Evolutionary conservation across 2,329 filamentous ascomycete genomes (phyloP).

Genomic region (Sporothrix luriei): DNA sequence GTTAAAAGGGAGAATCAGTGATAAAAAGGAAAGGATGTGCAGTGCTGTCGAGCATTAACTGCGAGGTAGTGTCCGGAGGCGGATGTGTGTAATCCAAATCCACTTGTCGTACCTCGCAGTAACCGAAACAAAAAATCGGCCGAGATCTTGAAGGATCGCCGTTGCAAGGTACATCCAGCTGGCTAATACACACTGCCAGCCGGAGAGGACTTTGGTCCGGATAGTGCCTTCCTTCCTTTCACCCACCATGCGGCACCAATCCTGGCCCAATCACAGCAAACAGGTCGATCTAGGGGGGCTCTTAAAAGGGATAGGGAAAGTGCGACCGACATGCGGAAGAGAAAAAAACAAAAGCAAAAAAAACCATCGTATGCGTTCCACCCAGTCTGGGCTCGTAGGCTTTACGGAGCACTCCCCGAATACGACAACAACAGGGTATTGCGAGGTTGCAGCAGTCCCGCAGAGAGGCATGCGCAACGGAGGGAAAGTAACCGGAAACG

Average conservation of each 20-base stretch:
- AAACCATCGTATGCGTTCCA: not conserved
- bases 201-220: constrained; percentile 5
- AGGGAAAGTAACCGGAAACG: not conserved
- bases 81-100: constrained; percentile 19
- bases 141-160: constrained; percentile 28
- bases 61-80: not conserved
- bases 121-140: constrained; percentile 28
- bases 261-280: not conserved
- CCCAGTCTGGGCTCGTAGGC: constrained; percentile 11
- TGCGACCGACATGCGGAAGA: not conserved
- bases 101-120: not conserved
- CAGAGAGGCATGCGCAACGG: not conserved
- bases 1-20: constrained; percentile 16
- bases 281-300: not conserved
- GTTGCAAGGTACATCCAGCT: constrained; percentile 22
- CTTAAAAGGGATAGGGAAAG: constrained; percentile 8
- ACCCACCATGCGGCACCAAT: not conserved
- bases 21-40: constrained; percentile 28
- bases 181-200: not conserved
- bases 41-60: not conserved
- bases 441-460: not conserved
- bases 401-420: constrained; percentile 8
- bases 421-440: constrained; percentile 9
- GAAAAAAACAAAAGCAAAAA: not conserved
- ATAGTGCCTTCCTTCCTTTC: constrained; percentile 16